phyloP scores from a whole-genome alignment of 163 green algal species.

The Picocystis sp. region DNA sequence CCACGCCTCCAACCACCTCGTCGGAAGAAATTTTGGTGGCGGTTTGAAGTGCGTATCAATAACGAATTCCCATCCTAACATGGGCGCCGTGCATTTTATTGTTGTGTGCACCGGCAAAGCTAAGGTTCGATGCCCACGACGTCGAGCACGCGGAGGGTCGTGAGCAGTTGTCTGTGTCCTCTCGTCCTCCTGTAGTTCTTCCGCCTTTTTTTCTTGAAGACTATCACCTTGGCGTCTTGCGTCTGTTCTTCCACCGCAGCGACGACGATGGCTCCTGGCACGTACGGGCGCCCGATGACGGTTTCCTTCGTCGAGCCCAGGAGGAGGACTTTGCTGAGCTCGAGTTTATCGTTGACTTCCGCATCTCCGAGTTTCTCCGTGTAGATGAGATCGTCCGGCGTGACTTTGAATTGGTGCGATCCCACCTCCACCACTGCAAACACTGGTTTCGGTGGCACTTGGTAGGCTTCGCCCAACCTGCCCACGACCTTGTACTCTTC shows the following conservation, averaged over 20 bases:
- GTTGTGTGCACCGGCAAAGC: background rate
- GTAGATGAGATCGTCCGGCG: conserved; percentile 40
- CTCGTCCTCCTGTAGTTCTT: conserved; percentile 65
- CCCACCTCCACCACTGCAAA: conserved; percentile 67
- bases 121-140: conserved; percentile 7
- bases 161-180: conserved; percentile 42
- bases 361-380: conserved; percentile 28
- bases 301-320: conserved; percentile 48
- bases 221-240: conserved; percentile 70
- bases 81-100: background rate
- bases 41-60: too few species aligned
- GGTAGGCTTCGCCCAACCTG: too few species aligned
- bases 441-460: conserved; percentile 5
- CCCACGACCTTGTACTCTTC: too few species aligned
- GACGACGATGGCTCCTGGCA: conserved; percentile 47
- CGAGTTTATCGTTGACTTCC: conserved; percentile 50
- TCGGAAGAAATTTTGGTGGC: too few species aligned
- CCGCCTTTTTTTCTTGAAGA: conserved; percentile 78
- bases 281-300: conserved; percentile 58
- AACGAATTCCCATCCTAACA: too few species aligned
- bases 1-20: too few species aligned
- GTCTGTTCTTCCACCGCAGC: conserved; percentile 74
- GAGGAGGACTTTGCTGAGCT: conserved; percentile 57
- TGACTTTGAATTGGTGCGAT: conserved; percentile 67
- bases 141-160: conserved; percentile 32